Base-by-base conservation (phyloP, 2,329 filamentous ascomycete genomes). In the Coniella lustricola region DNA sequence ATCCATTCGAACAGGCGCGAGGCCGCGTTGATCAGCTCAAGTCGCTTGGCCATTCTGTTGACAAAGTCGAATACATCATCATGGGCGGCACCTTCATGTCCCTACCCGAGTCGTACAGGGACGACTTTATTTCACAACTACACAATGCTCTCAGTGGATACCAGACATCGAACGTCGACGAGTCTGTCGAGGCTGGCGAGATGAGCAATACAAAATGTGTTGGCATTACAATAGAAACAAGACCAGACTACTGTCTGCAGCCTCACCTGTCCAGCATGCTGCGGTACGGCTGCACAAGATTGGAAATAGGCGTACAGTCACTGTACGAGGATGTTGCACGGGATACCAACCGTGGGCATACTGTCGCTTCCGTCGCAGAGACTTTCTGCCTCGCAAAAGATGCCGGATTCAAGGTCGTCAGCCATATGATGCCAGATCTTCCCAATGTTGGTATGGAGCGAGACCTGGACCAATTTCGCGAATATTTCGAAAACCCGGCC, bases 81-180 rank as follows among this genome's bases (percentile, higher is more conserved):
- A 98, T 98, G 93, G 93, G 93, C 52, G 93, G 93, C 56, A 98
- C 93, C 0, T 98, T 98, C 69, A 98, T 98, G 94, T 97, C 91
- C 3, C 70, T 98, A 21, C 78, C 91, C 8, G 83, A 90, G 60
- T 82, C 85, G 20, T 98, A 98, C 66, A 77, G 93, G 22, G 88
- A 98, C 53, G 82, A 87, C 49, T 98, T 98, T 61, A 95, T 98
- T 51, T 85, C 90, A 1, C 91, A 96, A 62, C 76, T 98, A 44
- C 93, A 98, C 70, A 98, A 98, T 63, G 93, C 93, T 1, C 79
- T 98, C 7, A 96, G 90, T 56, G 93, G 93, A 7, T 98, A 98
- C 64, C 89, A 95, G 60, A 95, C 90, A 0, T 85, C 83, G 36
- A 88, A 94, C 54, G 93, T 98, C 12, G 91, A 98, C 59, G 93